Conservation (phyloP, 2,329 filamentous ascomycete species). For the Elsinoe fawcettii region DNA sequence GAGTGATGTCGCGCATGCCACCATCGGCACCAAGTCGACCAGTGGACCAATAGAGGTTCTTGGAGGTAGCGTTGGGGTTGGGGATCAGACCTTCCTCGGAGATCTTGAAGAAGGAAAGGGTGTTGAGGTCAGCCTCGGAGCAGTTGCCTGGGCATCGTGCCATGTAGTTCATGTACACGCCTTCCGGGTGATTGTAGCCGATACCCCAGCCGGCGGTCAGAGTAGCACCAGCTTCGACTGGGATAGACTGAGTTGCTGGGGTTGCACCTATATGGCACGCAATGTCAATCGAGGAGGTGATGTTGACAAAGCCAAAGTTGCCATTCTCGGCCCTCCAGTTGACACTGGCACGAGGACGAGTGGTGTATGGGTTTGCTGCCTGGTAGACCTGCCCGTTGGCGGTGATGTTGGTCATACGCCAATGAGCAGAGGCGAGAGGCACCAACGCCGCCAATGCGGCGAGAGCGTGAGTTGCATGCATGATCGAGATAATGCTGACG, state of each 20-base stretch:
- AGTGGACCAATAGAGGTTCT: constrained; percentile 46
- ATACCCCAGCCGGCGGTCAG: constrained; percentile 55
- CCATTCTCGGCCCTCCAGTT: constrained; percentile 11
- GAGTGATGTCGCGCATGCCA: constrained; percentile 43
- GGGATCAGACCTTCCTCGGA: constrained; percentile 46
- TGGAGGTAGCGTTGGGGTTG: constrained; percentile 28
- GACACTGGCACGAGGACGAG: background rate
- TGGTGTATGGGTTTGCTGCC: constrained; percentile 2
- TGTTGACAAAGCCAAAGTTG: constrained; percentile 10
- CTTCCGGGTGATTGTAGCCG: constrained; percentile 59
- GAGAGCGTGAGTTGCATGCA: constrained; percentile 1
- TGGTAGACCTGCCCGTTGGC: constrained; percentile 6
- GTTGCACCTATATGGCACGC: constrained; percentile 46
- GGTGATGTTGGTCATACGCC: constrained; percentile 8
- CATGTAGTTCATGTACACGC: constrained; percentile 57
- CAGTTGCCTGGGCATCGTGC: constrained; percentile 52
- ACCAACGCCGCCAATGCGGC: background rate
- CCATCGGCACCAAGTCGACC: constrained; percentile 45
- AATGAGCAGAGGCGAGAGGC: constrained; percentile 5
- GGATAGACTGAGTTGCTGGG: constrained; percentile 44
- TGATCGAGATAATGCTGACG: background rate
- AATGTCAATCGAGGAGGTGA: constrained; percentile 22
- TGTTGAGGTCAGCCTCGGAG: constrained; percentile 44
- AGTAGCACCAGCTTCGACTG: constrained; percentile 51
- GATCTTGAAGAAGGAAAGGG: constrained; percentile 58